Evolutionary conservation across 1,139 yeast species (phyloP).

Genomic region (Suhomyces wounanorum): DNA sequence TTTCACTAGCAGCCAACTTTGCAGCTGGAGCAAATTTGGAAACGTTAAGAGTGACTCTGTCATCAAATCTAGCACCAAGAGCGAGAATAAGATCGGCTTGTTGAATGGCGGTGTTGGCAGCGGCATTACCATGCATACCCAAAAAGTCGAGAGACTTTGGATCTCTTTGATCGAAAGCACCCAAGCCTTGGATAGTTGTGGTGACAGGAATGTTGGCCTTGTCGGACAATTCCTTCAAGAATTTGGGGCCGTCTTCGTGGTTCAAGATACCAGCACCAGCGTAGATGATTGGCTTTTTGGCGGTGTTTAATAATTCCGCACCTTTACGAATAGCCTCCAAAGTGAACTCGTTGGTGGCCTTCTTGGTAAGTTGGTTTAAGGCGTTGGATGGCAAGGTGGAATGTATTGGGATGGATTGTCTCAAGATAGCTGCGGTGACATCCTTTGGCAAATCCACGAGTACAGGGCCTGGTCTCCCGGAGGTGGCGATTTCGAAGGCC

Average conservation of each 20-base stretch:
- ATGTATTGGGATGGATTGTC: slow-evolving; percentile 83
- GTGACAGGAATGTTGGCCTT: slow-evolving; percentile 94
- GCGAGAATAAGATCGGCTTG: slow-evolving; percentile 91
- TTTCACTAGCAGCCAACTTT: slow-evolving; percentile 80
- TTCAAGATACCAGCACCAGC: slow-evolving; percentile 91
- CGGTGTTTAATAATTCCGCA: slow-evolving; percentile 73
- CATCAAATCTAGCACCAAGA: slow-evolving; percentile 96
- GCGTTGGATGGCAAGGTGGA: slow-evolving; percentile 84
- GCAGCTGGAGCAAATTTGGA: slow-evolving; percentile 93
- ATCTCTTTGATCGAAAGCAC: slow-evolving; percentile 91
- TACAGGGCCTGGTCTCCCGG: slow-evolving; percentile 98
- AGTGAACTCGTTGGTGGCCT: slow-evolving; percentile 76
- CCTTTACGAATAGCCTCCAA: slow-evolving; percentile 74
- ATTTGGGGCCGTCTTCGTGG: slow-evolving; percentile 75
- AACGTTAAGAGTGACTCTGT: slow-evolving; percentile 90
- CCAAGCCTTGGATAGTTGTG: slow-evolving; percentile 90
- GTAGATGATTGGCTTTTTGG: slow-evolving; percentile 85
- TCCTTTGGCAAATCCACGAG: slow-evolving; percentile 97
- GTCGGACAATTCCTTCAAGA: slow-evolving; percentile 82
- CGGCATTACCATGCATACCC: slow-evolving; percentile 98
- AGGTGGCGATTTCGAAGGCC: slow-evolving; percentile 94
- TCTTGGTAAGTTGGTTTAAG: slow-evolving; percentile 66
- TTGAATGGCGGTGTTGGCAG: slow-evolving; percentile 93
- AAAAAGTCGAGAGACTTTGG: slow-evolving; percentile 90
- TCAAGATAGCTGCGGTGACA: slow-evolving; percentile 88